A percentile compares a stretch with the other conserved stretches of the same genome.
Evolutionary conservation across 768 basidiomycete genomes (phyloP).

Genomic region (Cystobasidium tubakii): DNA sequence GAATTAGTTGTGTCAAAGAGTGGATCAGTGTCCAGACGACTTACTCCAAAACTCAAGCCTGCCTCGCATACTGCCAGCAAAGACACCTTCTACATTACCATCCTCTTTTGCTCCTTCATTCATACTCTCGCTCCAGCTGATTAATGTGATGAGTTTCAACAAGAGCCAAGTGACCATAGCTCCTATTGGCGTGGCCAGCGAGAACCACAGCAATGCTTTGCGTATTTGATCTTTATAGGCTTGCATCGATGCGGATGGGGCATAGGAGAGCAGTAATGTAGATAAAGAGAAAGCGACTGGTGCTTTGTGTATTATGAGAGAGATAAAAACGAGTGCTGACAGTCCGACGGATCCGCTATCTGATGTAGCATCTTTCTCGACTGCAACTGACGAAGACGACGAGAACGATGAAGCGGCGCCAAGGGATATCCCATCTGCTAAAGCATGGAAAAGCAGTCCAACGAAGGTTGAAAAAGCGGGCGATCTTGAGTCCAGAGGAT

Average conservation of each 20-base stretch:
- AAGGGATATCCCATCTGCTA: slow-evolving; percentile 86
- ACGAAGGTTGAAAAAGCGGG: slow-evolving; percentile 65
- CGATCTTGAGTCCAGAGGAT: slow-evolving; percentile 25
- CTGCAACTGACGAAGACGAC: background rate
- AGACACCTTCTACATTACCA: slow-evolving; percentile 23
- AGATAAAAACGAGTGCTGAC: slow-evolving; percentile 80
- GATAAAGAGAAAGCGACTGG: slow-evolving; percentile 87
- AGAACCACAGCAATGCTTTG: slow-evolving; percentile 61
- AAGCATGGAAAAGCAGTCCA: slow-evolving; percentile 77
- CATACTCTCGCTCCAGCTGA: slow-evolving; percentile 52
- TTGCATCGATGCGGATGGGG: slow-evolving; percentile 12
- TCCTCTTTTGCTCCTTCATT: slow-evolving; percentile 48
- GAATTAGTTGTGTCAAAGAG: background rate
- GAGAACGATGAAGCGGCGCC: slow-evolving; percentile 58
- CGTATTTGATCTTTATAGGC: slow-evolving; percentile 59
- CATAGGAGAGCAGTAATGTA: slow-evolving; percentile 67
- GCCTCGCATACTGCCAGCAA: slow-evolving; percentile 31
- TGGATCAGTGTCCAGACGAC: background rate
- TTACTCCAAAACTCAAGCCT: slow-evolving; percentile 33
- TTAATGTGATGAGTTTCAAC: slow-evolving; percentile 24
- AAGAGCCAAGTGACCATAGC: slow-evolving; percentile 67
- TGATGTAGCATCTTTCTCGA: slow-evolving; percentile 13
- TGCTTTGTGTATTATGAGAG: slow-evolving; percentile 87
- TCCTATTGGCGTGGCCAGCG: slow-evolving; percentile 73
- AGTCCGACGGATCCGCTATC: slow-evolving; percentile 52